A percentile compares a stretch with the other conserved stretches of the same genome.
Evolutionary conservation across 1,139 yeast genomes (phyloP).

Genomic region (Candida tetrigidarum): DNA sequence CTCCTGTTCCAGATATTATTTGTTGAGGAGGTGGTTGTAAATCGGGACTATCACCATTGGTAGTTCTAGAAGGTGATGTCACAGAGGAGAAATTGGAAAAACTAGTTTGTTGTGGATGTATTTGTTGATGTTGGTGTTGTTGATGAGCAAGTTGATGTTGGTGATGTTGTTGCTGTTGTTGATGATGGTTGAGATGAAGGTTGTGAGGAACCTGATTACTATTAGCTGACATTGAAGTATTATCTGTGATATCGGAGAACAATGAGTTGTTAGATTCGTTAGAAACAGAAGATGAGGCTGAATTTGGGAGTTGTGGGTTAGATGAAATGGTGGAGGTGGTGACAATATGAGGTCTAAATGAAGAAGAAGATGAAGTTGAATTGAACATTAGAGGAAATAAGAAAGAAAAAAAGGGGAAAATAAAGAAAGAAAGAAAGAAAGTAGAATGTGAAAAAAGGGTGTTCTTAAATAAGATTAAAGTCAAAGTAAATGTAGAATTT

Average conservation of each 20-base stretch:
- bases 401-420: background rate
- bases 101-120: background rate
- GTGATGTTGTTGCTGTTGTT: background rate
- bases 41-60: background rate
- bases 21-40: constrained; percentile 7
- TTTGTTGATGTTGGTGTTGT: constrained; percentile 4
- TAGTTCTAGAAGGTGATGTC: background rate
- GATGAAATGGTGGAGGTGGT: background rate
- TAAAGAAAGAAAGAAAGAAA: too few relatives aligned
- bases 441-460: too few relatives aligned
- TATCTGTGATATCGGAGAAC: constrained; percentile 6
- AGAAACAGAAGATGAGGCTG: constrained; percentile 8
- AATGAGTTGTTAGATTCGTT: constrained; percentile 3
- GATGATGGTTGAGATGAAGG: background rate
- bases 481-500: background rate
- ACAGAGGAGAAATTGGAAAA: constrained; percentile 1
- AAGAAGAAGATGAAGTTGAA: background rate
- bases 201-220: background rate
- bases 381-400: constrained; percentile 4
- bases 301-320: constrained; percentile 1
- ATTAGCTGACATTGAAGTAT: constrained; percentile 1
- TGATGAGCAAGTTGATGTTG: constrained; percentile 4
- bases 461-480: too few relatives aligned
- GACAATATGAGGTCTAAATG: constrained; percentile 3
- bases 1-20: constrained; percentile 18